These are phyloP conservation scores for Trametes villosa DNA, from an alignment of 768 basidiomycete genomes.

Conservation along the genomic window DNA sequence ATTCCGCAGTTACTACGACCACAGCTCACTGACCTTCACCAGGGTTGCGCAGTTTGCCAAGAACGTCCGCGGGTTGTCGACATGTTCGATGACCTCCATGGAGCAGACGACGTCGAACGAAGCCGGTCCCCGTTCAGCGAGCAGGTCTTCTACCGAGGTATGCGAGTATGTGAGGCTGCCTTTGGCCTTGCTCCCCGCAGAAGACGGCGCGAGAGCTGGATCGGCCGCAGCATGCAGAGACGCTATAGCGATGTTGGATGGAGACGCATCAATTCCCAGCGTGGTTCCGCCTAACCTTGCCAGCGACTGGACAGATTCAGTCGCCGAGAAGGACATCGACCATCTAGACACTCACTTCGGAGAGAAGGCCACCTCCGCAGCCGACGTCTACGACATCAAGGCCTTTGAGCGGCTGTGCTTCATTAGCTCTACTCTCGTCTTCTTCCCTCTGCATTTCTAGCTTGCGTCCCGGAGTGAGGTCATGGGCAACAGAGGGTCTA, in stretches of 20 bases:
- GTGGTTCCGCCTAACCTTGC: slow-evolving; percentile 88
- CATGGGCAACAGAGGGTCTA: background rate
- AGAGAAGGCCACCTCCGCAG: slow-evolving; percentile 92
- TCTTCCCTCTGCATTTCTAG: slow-evolving; percentile 64
- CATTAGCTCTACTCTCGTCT: slow-evolving; percentile 39
- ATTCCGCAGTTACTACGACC: no score
- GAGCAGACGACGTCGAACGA: slow-evolving; percentile 93
- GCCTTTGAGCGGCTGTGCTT: slow-evolving; percentile 53
- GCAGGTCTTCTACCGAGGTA: slow-evolving; percentile 73
- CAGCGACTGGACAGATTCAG: slow-evolving; percentile 59
- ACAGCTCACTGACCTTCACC: slow-evolving; percentile 67
- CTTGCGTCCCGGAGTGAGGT: slow-evolving; percentile 10
- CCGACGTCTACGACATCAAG: slow-evolving; percentile 87
- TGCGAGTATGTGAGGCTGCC: slow-evolving; percentile 66
- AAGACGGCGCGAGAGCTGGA: slow-evolving; percentile 52
- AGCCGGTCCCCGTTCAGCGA: slow-evolving; percentile 51
- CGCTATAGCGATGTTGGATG: slow-evolving; percentile 86
- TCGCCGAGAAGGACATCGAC: background rate
- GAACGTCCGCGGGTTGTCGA: slow-evolving; percentile 88
- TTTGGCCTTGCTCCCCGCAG: background rate
- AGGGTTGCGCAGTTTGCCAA: slow-evolving; percentile 80
- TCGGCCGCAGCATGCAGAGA: slow-evolving; percentile 81
- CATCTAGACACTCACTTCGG: slow-evolving; percentile 63
- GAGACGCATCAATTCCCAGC: slow-evolving; percentile 90
- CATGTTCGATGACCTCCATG: slow-evolving; percentile 98